Evolutionary conservation across 768 basidiomycete species (phyloP).

Genomic region (Strobilomyces echinocephalus): DNA sequence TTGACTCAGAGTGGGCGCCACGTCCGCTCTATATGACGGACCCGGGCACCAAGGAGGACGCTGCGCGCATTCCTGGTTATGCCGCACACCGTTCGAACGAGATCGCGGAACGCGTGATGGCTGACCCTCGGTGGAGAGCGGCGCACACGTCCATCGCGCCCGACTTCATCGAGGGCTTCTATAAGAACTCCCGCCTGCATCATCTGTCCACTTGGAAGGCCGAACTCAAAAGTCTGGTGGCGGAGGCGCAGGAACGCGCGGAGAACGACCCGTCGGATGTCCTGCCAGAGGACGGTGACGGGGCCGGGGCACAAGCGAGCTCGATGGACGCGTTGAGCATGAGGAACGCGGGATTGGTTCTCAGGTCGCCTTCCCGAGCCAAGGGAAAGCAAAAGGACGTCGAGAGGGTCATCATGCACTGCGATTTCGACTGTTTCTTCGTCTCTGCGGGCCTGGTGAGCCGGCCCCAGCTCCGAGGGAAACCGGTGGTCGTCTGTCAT

Average conservation of each 20-base stretch:
- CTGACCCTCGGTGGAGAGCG: slow-evolving; percentile 78
- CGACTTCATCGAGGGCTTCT: slow-evolving; percentile 82
- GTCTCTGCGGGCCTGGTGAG: slow-evolving; percentile 84
- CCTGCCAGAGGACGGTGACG: neutral
- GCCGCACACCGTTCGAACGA: slow-evolving; percentile 66
- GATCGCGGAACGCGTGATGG: slow-evolving; percentile 73
- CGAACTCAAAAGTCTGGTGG: slow-evolving; percentile 75
- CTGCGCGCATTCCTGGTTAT: slow-evolving; percentile 54
- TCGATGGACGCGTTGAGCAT: slow-evolving; percentile 40
- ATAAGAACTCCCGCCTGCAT: slow-evolving; percentile 87
- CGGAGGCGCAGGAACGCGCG: slow-evolving; percentile 69
- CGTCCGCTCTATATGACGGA: slow-evolving; percentile 38
- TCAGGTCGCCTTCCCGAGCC: slow-evolving; percentile 43
- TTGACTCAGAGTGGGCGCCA: slow-evolving; percentile 8
- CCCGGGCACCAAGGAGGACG: slow-evolving; percentile 38
- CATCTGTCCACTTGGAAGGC: slow-evolving; percentile 90
- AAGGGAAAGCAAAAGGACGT: slow-evolving; percentile 51
- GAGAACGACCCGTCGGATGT: slow-evolving; percentile 36
- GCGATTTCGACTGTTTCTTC: slow-evolving; percentile 96
- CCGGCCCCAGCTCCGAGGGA: slow-evolving; percentile 77
- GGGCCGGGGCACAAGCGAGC: neutral
- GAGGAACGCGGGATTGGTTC: slow-evolving; percentile 46
- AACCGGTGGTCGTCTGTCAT: slow-evolving; percentile 93
- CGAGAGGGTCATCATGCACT: slow-evolving; percentile 79
- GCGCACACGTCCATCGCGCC: slow-evolving; percentile 83